Conservation (phyloP, 1,284 basidiomycete species). For the Marasmius tenuissimus region DNA sequence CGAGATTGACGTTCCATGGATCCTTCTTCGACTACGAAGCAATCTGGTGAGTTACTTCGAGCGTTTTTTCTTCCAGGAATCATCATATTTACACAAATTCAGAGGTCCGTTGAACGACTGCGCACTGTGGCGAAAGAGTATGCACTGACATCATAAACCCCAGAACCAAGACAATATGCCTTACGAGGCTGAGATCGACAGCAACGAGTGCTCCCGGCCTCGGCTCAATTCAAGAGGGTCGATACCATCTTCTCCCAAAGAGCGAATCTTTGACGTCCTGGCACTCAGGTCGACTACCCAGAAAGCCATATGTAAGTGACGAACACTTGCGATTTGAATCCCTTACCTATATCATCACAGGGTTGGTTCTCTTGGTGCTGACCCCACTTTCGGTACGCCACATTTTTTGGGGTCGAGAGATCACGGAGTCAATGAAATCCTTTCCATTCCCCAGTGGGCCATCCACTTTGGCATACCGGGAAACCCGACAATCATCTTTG, state of each 20-base stretch:
- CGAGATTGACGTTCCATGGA: too few species aligned
- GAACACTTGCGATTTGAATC: neutral
- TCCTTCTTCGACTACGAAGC: too few species aligned
- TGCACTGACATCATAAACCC: too few species aligned
- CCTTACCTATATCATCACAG: neutral
- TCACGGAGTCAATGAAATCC: neutral
- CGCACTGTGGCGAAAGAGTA: too few species aligned
- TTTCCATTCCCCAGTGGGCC: conserved; percentile 1
- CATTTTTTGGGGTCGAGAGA: neutral
- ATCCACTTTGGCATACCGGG: neutral
- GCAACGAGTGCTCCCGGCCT: too few species aligned
- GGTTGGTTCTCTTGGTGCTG: neutral
- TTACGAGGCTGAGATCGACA: too few species aligned
- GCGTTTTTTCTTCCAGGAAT: too few species aligned
- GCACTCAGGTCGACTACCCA: neutral
- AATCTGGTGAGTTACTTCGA: too few species aligned
- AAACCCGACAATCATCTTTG: neutral
- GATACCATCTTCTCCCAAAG: neutral
- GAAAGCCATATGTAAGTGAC: neutral
- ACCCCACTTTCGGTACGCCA: conserved; percentile 1
- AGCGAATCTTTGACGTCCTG: neutral
- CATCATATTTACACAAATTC: too few species aligned
- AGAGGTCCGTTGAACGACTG: too few species aligned
- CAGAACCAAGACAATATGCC: too few species aligned
- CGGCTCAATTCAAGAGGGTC: too few species aligned